These are phyloP conservation scores for Globisporangium abappressorium DNA, from an alignment of 352 stramenopile genomes.

Conservation along the genomic window DNA sequence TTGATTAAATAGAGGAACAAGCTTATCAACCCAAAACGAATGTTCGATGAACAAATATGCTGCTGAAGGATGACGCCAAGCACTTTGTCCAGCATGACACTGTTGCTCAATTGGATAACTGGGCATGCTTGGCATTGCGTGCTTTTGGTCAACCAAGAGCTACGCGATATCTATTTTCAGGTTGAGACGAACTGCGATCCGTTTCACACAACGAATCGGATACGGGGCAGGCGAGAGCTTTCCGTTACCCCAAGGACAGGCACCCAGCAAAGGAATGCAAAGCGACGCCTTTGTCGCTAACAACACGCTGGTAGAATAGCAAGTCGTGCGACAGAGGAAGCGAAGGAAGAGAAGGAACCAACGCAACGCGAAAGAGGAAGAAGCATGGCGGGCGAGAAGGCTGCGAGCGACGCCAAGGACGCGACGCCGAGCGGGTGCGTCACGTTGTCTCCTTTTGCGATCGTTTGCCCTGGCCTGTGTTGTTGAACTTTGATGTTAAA, in stretches of 20 bases:
- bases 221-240: background rate
- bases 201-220: background rate
- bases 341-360: background rate
- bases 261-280: background rate
- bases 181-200: background rate
- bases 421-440: conserved; percentile 19
- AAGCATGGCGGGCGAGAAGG: conserved; percentile 37
- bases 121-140: too few species aligned
- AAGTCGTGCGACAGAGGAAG: background rate
- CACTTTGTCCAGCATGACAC: too few species aligned
- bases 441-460: background rate
- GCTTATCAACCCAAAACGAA: background rate
- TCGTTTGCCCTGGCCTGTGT: background rate
- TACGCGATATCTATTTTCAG: background rate
- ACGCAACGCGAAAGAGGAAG: background rate
- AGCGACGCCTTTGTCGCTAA: conserved; percentile 5
- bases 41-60: too few species aligned
- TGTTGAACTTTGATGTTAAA: background rate
- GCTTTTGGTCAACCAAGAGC: background rate
- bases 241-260: background rate
- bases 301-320: background rate
- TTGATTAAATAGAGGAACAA: background rate
- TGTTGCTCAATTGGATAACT: too few species aligned
- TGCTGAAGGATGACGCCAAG: too few species aligned
- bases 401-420: conserved; percentile 29